These are phyloP conservation scores for Colletotrichum gloeosporioides DNA, from an alignment of 2,329 filamentous ascomycete species.

Conservation along the genomic window DNA sequence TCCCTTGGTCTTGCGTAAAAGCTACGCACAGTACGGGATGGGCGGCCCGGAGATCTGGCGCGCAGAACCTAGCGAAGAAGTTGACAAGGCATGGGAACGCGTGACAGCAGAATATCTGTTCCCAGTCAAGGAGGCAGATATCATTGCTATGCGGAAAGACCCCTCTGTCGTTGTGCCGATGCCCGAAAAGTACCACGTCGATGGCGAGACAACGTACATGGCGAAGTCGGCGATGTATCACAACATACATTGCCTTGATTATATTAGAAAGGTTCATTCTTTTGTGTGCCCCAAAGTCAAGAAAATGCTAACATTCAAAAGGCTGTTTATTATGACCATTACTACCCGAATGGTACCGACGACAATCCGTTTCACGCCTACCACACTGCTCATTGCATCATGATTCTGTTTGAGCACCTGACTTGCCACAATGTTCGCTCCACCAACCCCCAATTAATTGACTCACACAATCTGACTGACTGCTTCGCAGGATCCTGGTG, in stretches of 20 bases:
- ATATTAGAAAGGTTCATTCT: not conserved
- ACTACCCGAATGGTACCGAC: conserved; percentile 7
- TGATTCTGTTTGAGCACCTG: not conserved
- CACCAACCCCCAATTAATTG: not conserved
- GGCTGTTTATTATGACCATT: not conserved
- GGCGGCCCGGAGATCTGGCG: conserved; percentile 3
- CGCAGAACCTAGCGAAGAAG: not conserved
- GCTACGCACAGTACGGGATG: conserved; percentile 2
- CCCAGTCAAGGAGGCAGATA: not conserved
- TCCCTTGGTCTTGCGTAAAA: not conserved
- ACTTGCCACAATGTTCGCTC: not conserved
- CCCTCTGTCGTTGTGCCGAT: not conserved
- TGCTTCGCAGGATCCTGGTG: not conserved
- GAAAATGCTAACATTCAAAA: not conserved
- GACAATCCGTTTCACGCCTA: not conserved
- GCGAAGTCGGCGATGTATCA: not conserved
- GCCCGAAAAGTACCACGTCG: not conserved
- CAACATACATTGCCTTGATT: conserved; percentile 12
- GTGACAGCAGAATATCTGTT: conserved; percentile 1
- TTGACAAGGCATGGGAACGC: conserved; percentile 5
- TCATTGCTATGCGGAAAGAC: not conserved
- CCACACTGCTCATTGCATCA: conserved; percentile 3
- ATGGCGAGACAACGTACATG: conserved; percentile 2
- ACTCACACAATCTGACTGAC: not conserved
- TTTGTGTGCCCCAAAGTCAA: not conserved